Percentiles rank a stretch among this genome's conserved stretches.
These are phyloP conservation scores for Lecanicillium sp. DNA, from an alignment of 2,329 filamentous ascomycete genomes.

Conservation along the genomic window DNA sequence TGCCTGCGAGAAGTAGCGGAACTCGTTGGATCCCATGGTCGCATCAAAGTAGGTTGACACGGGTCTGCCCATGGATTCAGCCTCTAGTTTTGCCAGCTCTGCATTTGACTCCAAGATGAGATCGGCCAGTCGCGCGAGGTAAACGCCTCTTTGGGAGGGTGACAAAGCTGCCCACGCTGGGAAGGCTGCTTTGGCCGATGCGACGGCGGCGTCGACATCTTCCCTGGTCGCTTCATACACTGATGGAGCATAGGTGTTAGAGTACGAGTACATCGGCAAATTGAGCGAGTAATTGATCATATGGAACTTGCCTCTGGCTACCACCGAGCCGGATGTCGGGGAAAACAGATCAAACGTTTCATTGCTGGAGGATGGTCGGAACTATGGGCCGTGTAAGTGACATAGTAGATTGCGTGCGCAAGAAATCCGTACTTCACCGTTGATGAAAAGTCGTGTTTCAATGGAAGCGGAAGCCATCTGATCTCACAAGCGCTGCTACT, in stretches of 20 bases:
- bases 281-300: no score
- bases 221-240: slow-evolving; percentile 33
- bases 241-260: neutral
- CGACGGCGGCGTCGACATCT: slow-evolving; percentile 40
- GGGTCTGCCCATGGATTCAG: slow-evolving; percentile 37
- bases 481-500: no score
- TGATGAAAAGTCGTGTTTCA: slow-evolving; percentile 38
- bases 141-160: slow-evolving; percentile 29
- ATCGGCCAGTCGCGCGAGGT: slow-evolving; percentile 36
- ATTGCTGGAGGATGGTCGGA: slow-evolving; percentile 27
- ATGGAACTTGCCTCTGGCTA: slow-evolving; percentile 3
- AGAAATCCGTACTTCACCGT: slow-evolving; percentile 31
- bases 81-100: slow-evolving; percentile 37
- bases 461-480: slow-evolving; percentile 5
- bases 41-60: slow-evolving; percentile 30
- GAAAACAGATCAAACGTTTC: slow-evolving; percentile 33
- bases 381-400: neutral
- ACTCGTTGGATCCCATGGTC: slow-evolving; percentile 23
- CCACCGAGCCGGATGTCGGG: slow-evolving; percentile 7
- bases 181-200: slow-evolving; percentile 39
- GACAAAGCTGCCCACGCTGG: slow-evolving; percentile 34
- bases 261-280: no score
- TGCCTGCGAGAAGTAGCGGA: slow-evolving; percentile 35
- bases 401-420: neutral
- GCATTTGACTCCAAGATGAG: slow-evolving; percentile 31